These are phyloP conservation scores for Rhizophora mangle DNA, from an alignment of 345 rosid genomes.

Conservation along the genomic window DNA sequence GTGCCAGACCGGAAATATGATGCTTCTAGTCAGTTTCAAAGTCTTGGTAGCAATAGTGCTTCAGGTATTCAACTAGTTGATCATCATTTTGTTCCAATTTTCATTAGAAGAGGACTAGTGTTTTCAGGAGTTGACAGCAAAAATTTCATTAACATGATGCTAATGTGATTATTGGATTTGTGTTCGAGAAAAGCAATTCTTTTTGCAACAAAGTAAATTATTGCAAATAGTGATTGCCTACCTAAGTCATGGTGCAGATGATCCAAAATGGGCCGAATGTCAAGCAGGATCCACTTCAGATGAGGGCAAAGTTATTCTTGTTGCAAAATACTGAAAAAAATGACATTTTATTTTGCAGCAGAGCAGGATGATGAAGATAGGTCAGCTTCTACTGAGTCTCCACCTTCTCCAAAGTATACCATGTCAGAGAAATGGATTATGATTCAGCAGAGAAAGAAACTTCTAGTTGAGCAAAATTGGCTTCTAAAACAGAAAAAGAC, in stretches of 20 bases:
- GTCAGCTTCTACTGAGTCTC: constrained; percentile 34
- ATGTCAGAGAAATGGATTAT: constrained; percentile 84
- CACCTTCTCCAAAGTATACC: constrained; percentile 59
- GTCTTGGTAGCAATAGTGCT: constrained; percentile 23
- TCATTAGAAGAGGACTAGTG: constrained; percentile 23
- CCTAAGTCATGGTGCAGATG: constrained; percentile 13
- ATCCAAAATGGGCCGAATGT: constrained; percentile 23
- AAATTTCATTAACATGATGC: constrained; percentile 12
- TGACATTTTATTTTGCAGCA: constrained; percentile 28
- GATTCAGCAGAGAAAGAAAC: constrained; percentile 61
- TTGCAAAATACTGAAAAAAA: constrained; percentile 25
- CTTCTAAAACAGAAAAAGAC: constrained; percentile 59
- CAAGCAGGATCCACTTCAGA: constrained; percentile 18
- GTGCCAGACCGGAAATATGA: constrained; percentile 31
- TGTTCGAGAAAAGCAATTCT: constrained; percentile 21
- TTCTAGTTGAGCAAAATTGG: constrained; percentile 54
- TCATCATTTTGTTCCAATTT: constrained; percentile 10
- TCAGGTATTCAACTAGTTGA: constrained; percentile 27
- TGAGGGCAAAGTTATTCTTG: constrained; percentile 11
- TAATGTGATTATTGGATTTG: constrained; percentile 17
- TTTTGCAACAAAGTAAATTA: background rate
- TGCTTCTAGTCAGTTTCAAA: constrained; percentile 33
- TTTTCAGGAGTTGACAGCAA: constrained; percentile 15
- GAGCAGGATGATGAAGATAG: constrained; percentile 58
- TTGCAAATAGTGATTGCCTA: constrained; percentile 2